phyloP scores from a whole-genome alignment of 2,329 filamentous ascomycete genomes.

The Cladosporium phlei region DNA sequence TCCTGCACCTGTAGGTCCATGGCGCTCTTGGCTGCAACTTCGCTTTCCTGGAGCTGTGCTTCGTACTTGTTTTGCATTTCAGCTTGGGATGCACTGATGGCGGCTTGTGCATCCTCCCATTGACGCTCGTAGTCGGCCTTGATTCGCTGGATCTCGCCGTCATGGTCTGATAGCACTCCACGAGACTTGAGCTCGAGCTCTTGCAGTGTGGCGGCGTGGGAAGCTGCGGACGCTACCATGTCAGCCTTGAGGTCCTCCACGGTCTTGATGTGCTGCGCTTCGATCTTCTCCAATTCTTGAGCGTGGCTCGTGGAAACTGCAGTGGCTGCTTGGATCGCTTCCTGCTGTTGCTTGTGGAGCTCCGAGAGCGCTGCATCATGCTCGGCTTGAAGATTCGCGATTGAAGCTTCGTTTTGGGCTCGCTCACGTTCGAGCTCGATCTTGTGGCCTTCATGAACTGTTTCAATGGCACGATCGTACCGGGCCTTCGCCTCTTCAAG shows the following conservation, averaged over 20 bases:
- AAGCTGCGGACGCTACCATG: constrained; percentile 6
- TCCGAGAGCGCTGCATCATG: constrained; percentile 9
- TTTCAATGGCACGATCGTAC: not conserved
- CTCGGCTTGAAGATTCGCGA: constrained; percentile 1
- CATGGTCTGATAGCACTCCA: not conserved
- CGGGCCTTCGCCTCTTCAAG: constrained; percentile 1
- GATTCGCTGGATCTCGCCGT: constrained; percentile 5
- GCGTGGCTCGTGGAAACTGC: not conserved
- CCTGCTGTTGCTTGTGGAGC: constrained; percentile 7
- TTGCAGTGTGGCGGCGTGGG: not conserved
- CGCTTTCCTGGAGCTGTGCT: constrained; percentile 5
- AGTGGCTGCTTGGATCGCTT: not conserved
- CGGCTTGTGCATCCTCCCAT: constrained; percentile 10
- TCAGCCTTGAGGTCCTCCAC: constrained; percentile 9
- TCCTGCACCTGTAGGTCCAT: constrained; percentile 5
- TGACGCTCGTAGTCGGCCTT: constrained; percentile 12
- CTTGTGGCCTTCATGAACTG: not conserved
- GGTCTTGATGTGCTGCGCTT: not conserved
- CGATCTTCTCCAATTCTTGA: not conserved
- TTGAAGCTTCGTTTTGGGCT: not conserved
- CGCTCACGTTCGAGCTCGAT: not conserved
- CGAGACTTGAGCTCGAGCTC: not conserved
- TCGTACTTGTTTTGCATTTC: constrained; percentile 15
- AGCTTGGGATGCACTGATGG: not conserved
- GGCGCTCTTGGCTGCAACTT: constrained; percentile 2